Conservation (phyloP, 2,329 filamentous ascomycete species). For the Teratosphaeria viscida region DNA sequence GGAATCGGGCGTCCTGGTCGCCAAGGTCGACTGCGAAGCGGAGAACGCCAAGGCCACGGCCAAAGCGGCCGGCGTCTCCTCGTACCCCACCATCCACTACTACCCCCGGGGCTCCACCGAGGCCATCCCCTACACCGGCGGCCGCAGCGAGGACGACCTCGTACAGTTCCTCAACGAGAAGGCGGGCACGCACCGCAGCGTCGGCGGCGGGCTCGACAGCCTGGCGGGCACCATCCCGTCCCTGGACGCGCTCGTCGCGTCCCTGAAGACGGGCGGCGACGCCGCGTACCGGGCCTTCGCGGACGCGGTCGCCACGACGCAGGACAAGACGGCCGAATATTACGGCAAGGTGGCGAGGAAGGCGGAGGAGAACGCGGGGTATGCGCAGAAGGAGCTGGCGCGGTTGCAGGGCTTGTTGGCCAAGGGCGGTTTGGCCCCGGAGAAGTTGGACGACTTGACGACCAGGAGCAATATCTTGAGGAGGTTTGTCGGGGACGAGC, state of each 20-base stretch:
- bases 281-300: slow-evolving; percentile 61
- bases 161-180: slow-evolving; percentile 79
- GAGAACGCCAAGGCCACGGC: slow-evolving; percentile 73
- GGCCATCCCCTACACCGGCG: slow-evolving; percentile 60
- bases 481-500: slow-evolving; percentile 49
- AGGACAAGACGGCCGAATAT: slow-evolving; percentile 83
- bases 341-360: slow-evolving; percentile 82
- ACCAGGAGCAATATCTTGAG: slow-evolving; percentile 80
- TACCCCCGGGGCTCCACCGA: slow-evolving; percentile 77
- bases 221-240: slow-evolving; percentile 71
- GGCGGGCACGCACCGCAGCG: slow-evolving; percentile 72
- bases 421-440: slow-evolving; percentile 74
- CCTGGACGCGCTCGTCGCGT: slow-evolving; percentile 65
- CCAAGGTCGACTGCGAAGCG: slow-evolving; percentile 90
- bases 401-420: slow-evolving; percentile 68
- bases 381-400: slow-evolving; percentile 74
- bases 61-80: slow-evolving; percentile 63
- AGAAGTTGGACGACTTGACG: slow-evolving; percentile 82
- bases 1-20: slow-evolving; percentile 72
- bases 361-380: slow-evolving; percentile 64
- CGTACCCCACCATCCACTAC: slow-evolving; percentile 97
- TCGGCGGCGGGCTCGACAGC: slow-evolving; percentile 68
- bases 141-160: slow-evolving; percentile 65
- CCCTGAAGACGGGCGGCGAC: slow-evolving; percentile 53
- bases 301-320: slow-evolving; percentile 56